Evolutionary conservation across 2,329 filamentous ascomycete genomes (phyloP), one percentile per base, ranked within the genome.

Genomic region (Stenocarpella maydis): DNA sequence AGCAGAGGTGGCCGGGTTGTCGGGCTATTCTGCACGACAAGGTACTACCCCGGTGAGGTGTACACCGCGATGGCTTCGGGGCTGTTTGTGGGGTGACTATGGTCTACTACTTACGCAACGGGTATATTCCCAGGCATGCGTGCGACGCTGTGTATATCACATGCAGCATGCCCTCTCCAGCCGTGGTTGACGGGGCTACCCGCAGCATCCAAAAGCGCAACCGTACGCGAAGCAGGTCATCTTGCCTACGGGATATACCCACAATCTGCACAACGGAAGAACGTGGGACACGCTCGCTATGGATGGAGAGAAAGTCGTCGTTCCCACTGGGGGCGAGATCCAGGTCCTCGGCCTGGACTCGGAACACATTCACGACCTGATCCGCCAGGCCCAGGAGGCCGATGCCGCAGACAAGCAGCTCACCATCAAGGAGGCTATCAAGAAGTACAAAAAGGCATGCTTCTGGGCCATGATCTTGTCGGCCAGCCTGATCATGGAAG

Each of bases 381-480:
- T 73, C 41, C 71, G 65, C 26, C 71, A 70, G 50, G 71, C 71
- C 37, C 70, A 72, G 39, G 64, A 71, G 50, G 64, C 70, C 10
- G 70, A 71, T 45, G 52, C 37, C 64, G 65, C 73, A 43, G 76
- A 78, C 26, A 68, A 68, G 31, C 49, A 74, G 31, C 71, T 77
- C 28, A 76, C 74, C 0, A 71, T 77, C 21, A 70, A 71, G 19
- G 70, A 76, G 17, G 75, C 75, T 0, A 63, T 77, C 10, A 71
- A 68, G 28, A 75, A 75, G 34, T 77, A 77, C 58, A 74, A 73
- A 28, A 77, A 78, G 58, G 77, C 76, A 9, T 75, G 77, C 17
- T 71, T 74, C 28, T 78, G 75, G 77, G 73, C 76, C 12, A 71
- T 77, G 50, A 73, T 77, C 26, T 49, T 77, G 24, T 77, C 75